Evolutionary conservation across 495 filamentous ascomycete genomes (phyloP).

Genomic region (Articulospora tetracladia): DNA sequence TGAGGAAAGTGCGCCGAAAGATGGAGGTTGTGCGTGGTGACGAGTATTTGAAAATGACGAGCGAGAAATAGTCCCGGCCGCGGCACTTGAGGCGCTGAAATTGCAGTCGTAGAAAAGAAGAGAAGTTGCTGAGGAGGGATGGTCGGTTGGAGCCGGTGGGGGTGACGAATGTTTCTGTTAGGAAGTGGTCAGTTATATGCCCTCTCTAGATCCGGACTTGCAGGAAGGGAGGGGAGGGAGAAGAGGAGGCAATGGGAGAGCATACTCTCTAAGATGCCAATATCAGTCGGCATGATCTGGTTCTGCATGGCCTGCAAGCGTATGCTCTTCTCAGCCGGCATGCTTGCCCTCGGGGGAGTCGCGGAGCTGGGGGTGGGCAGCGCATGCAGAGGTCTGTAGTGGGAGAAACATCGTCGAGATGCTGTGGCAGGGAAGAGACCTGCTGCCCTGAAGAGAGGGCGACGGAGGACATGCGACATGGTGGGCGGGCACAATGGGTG

Average conservation of each 20-base stretch:
- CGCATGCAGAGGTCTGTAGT: not conserved
- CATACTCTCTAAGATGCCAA: conserved; percentile 39
- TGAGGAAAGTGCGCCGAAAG: conserved; percentile 25
- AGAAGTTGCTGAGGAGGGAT: conserved; percentile 46
- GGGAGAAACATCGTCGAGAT: conserved; percentile 20
- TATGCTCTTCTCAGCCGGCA: conserved; percentile 37
- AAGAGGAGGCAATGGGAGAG: conserved; percentile 28
- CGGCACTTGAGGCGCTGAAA: conserved; percentile 1
- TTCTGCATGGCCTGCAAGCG: conserved; percentile 30
- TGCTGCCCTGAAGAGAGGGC: conserved; percentile 12
- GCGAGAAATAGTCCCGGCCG: conserved; percentile 7
- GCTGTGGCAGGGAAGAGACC: conserved; percentile 6
- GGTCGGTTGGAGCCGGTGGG: conserved; percentile 54
- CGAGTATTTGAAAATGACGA: conserved; percentile 13
- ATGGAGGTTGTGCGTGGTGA: conserved; percentile 6
- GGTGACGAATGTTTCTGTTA: conserved; percentile 51
- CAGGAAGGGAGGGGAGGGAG: not conserved
- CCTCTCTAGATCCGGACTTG: not conserved
- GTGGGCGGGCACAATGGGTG: not conserved
- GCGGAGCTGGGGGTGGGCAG: not conserved
- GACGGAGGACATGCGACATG: conserved; percentile 22
- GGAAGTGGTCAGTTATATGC: not conserved
- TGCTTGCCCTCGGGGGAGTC: not conserved
- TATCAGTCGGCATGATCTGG: conserved; percentile 40
- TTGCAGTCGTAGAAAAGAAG: conserved; percentile 41